phyloP scores from a whole-genome alignment of 495 filamentous ascomycete species.

The Letharia lupina region DNA sequence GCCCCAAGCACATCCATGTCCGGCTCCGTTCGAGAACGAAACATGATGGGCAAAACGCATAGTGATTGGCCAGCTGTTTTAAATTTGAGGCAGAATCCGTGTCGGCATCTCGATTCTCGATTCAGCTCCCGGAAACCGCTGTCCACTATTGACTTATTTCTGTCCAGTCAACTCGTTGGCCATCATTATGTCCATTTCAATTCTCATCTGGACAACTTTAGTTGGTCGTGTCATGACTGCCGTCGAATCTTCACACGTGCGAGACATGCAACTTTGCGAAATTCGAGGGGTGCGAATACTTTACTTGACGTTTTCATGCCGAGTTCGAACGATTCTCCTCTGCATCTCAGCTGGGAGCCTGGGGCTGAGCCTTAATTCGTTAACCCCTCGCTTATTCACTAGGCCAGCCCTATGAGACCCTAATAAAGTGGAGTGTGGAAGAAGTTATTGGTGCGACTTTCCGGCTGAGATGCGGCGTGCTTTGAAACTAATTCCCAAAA shows the following conservation, averaged over 20 bases:
- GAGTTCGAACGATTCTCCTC: neutral
- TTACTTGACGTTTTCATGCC: neutral
- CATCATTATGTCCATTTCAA: too few species aligned
- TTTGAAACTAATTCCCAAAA: neutral
- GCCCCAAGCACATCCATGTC: neutral
- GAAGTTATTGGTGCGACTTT: neutral
- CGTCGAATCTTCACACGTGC: too few species aligned
- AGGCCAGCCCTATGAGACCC: neutral
- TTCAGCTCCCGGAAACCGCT: neutral
- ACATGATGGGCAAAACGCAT: neutral
- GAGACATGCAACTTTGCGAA: neutral
- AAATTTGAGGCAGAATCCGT: neutral
- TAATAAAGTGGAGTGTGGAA: neutral
- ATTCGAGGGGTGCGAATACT: neutral
- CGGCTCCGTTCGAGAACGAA: neutral
- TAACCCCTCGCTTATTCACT: neutral
- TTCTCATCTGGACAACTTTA: too few species aligned
- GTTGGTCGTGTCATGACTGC: too few species aligned
- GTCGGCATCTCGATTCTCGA: neutral
- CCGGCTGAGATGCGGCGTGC: neutral
- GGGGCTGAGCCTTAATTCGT: neutral
- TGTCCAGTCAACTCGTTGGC: too few species aligned
- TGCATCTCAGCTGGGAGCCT: neutral
- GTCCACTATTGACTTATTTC: neutral
- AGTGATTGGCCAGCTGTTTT: neutral